Evolutionary conservation across 768 basidiomycete genomes (phyloP).

Genomic region (Scleroderma bovista): DNA sequence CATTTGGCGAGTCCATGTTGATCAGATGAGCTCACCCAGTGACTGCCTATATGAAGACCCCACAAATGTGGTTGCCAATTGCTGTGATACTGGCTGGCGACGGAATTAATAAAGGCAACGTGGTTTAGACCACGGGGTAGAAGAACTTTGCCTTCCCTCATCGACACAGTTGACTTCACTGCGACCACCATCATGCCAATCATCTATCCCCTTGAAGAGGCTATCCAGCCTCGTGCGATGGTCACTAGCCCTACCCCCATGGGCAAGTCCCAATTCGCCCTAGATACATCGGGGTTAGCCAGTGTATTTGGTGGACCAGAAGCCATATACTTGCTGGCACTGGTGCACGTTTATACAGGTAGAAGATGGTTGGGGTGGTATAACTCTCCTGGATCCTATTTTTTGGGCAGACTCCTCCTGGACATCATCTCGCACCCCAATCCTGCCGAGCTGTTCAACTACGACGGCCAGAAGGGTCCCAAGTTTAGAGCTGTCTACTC

Average conservation of each 20-base stretch:
- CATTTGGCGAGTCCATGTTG: too few species aligned
- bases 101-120: too few species aligned
- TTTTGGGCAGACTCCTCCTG: slow-evolving; percentile 15
- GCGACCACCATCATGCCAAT: too few species aligned
- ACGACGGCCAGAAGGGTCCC: slow-evolving; percentile 24
- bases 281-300: slow-evolving; percentile 18
- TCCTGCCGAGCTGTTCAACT: slow-evolving; percentile 17
- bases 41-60: too few species aligned
- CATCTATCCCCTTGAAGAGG: too few species aligned
- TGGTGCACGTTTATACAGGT: background rate
- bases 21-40: too few species aligned
- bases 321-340: background rate
- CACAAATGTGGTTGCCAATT: too few species aligned
- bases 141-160: too few species aligned
- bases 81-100: too few species aligned
- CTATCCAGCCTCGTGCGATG: background rate
- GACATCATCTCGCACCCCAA: slow-evolving; percentile 16
- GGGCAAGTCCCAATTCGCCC: slow-evolving; percentile 2
- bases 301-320: slow-evolving; percentile 9
- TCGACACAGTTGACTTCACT: too few species aligned
- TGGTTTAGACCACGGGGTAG: too few species aligned
- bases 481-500: slow-evolving; percentile 21
- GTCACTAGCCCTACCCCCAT: background rate
- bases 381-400: slow-evolving; percentile 16
- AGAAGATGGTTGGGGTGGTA: background rate